Percentiles rank a stretch among this genome's conserved stretches.
Conservation (phyloP, 1,284 basidiomycete genomes). For the Anthracocystis walkeri region DNA sequence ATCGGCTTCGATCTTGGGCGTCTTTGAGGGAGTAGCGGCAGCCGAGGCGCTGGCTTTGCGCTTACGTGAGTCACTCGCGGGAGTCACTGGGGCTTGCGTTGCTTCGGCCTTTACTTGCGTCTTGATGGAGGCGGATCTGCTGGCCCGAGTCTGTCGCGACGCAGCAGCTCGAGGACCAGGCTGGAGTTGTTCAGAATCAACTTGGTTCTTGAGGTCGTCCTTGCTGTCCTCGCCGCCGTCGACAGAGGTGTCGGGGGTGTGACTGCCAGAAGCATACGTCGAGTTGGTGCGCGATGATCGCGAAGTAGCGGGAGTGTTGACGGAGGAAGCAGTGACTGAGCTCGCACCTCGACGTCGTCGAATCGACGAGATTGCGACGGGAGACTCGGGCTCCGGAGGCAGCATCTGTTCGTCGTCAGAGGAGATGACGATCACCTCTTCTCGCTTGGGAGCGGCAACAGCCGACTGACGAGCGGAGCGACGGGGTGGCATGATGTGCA, state of each 20-base stretch:
- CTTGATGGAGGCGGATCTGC: slow-evolving; percentile 30
- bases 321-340: slow-evolving; percentile 27
- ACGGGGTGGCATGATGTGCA: slow-evolving; percentile 35
- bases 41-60: slow-evolving; percentile 16
- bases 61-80: slow-evolving; percentile 21
- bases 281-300: slow-evolving; percentile 45
- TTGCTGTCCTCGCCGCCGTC: slow-evolving; percentile 32
- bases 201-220: slow-evolving; percentile 15
- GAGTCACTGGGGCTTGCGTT: not conserved
- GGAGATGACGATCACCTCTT: slow-evolving; percentile 35
- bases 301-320: slow-evolving; percentile 32
- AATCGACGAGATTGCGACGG: not conserved
- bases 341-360: slow-evolving; percentile 23
- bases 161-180: slow-evolving; percentile 9
- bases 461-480: slow-evolving; percentile 35
- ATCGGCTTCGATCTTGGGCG: slow-evolving; percentile 12
- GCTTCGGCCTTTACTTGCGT: slow-evolving; percentile 4
- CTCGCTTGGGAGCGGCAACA: slow-evolving; percentile 6
- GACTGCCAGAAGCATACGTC: slow-evolving; percentile 40
- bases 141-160: slow-evolving; percentile 6
- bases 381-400: slow-evolving; percentile 1
- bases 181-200: not conserved
- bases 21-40: slow-evolving; percentile 3
- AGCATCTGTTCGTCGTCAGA: slow-evolving; percentile 24
- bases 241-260: slow-evolving; percentile 51